phyloP scores from a whole-genome alignment of 331 rosid genomes.

The Spiraea crenata region DNA sequence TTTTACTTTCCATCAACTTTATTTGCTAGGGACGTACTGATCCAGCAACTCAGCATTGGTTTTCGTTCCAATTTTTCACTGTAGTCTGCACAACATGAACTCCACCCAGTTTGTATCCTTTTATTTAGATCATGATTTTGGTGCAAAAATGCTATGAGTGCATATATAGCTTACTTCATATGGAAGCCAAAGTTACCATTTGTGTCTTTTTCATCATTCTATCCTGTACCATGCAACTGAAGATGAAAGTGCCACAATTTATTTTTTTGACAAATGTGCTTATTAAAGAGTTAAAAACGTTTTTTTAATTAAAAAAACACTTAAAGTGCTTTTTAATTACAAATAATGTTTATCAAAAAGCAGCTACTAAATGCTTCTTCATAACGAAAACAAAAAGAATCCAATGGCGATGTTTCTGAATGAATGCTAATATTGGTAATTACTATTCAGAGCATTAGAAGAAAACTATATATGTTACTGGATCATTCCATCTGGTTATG shows the following conservation, averaged over 20 bases:
- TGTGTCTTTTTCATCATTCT: slow-evolving; percentile 27
- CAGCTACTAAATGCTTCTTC: too few species aligned
- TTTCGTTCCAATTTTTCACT: slow-evolving; percentile 1
- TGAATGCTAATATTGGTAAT: neutral
- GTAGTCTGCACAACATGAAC: slow-evolving; percentile 1
- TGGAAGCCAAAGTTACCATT: slow-evolving; percentile 10
- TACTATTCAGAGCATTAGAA: neutral
- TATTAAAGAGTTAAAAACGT: too few species aligned
- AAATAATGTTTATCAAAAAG: too few species aligned
- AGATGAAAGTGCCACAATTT: slow-evolving; percentile 12
- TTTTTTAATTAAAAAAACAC: slow-evolving; percentile 19
- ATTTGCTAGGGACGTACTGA: neutral
- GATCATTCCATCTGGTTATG: slow-evolving; percentile 5
- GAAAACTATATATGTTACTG: neutral
- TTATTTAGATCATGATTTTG: neutral
- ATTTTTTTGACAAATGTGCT: too few species aligned
- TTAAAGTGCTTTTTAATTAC: neutral
- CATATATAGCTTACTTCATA: slow-evolving; percentile 23
- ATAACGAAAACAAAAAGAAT: neutral
- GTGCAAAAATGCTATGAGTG: slow-evolving; percentile 3
- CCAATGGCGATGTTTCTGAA: neutral
- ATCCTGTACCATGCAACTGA: slow-evolving; percentile 27
- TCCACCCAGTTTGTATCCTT: slow-evolving; percentile 23
- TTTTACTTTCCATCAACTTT: neutral
- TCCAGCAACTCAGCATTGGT: slow-evolving; percentile 18